These are phyloP conservation scores for Syzygium aqueum DNA, from an alignment of 345 rosid genomes.

Conservation along the genomic window DNA sequence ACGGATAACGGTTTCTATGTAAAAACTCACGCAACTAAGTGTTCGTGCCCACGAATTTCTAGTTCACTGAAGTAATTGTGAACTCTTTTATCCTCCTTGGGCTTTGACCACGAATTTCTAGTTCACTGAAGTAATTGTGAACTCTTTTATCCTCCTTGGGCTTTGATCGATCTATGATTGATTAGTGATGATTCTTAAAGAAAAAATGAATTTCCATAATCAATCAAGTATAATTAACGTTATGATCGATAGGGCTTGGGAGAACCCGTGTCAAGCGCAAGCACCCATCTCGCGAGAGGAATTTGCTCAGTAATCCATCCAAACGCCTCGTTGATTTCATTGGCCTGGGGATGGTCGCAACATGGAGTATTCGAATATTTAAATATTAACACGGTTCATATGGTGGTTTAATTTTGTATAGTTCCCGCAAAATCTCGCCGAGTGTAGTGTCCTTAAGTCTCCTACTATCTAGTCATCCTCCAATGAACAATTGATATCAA, in stretches of 20 bases:
- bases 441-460: background rate
- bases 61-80: too few species aligned
- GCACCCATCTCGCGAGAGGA: background rate
- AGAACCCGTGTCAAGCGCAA: background rate
- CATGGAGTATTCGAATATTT: rapidly evolving
- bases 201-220: background rate
- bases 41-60: too few species aligned
- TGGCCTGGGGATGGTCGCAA: rapidly evolving
- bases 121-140: too few species aligned
- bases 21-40: too few species aligned
- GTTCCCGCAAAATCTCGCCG: rapidly evolving
- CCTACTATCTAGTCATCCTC: background rate
- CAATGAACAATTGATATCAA: background rate
- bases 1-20: too few species aligned
- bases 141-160: too few species aligned
- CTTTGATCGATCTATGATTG: too few species aligned
- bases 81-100: too few species aligned
- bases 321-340: background rate
- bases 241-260: rapidly evolving
- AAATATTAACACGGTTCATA: background rate
- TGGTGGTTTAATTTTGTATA: background rate
- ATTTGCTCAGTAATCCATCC: background rate
- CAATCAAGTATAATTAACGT: background rate
- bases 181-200: background rate
- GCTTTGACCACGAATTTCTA: too few species aligned